Evolutionary conservation across 1,284 basidiomycete genomes (phyloP), one percentile per base, ranked within the genome.

Genomic region (Pisolithus thermaeus): DNA sequence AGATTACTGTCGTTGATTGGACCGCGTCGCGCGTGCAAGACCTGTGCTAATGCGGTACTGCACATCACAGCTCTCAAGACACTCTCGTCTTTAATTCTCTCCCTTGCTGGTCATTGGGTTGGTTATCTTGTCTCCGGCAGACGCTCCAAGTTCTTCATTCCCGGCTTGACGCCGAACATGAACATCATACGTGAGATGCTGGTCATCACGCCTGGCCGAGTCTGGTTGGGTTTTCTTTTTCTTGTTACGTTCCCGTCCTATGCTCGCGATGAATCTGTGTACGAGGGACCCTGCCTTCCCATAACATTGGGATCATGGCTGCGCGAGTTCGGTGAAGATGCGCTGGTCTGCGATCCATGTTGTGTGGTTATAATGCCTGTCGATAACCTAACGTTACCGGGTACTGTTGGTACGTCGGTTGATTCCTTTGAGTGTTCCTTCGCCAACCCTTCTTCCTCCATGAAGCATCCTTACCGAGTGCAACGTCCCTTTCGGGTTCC

Each of bases 121-220:
- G 22, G 38, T 35, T 35, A 28, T 14, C 23, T 45, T 9, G 41
- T 25, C 3, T 28, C 14, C 14, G 41, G 23, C 23, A 27, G 41
- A 12, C 30, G 23, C 30, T 20, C 9, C n/a, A 30, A 43, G 18
- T 1, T 25, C 23, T 38, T 28, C 42, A 46, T 52, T 20, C 14
- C 45, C 50, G 47, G 56, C 56, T 58, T 50, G 56, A 52, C 39
- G 52, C 53, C 51, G 47, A 43, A 23, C 32, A 14, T 35, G 32
- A 35, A 14, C 30, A 50, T 23, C 27, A 20, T 20, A 35, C 32
- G 32, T 25, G 52, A 52, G 56, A 58, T 58, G 56, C 56, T 47
- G 56, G 27, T 32, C 56, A 46, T 54, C 32, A 40, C 20, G 4
- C 12, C 5, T 35, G 7, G 3, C 40, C 8, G 39, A 40, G 46